Evolutionary conservation across 805 yeast genomes (phyloP).

Genomic region (Candida krabiensis): DNA sequence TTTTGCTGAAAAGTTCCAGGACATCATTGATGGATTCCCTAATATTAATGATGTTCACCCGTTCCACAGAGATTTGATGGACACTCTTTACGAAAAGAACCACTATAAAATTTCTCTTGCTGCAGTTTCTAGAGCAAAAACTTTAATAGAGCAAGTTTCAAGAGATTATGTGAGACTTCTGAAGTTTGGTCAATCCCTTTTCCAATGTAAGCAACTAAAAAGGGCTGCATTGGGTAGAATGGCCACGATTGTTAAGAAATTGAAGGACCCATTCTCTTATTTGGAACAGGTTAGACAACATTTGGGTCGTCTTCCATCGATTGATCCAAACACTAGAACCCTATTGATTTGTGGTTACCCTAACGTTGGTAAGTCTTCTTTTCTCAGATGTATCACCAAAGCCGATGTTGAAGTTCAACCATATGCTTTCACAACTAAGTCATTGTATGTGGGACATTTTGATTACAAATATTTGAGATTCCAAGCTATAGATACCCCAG

Average conservation of each 20-base stretch:
- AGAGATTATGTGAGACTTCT: conserved; percentile 92
- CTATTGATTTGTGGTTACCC: conserved; percentile 98
- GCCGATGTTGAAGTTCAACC: conserved; percentile 99
- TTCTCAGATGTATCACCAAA: conserved; percentile 87
- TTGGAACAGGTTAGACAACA: conserved; percentile 99
- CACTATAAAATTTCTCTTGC: conserved; percentile 97
- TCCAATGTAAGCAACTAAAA: conserved; percentile 98
- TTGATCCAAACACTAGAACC: conserved; percentile 98
- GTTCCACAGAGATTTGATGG: conserved; percentile 97
- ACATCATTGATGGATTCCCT: conserved; percentile 85
- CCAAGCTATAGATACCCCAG: conserved; percentile 99
- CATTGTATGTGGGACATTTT: conserved; percentile 96
- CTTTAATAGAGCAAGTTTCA: conserved; percentile 91
- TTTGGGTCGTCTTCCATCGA: conserved; percentile 95
- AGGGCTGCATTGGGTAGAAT: conserved; percentile 99
- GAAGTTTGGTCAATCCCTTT: conserved; percentile 95
- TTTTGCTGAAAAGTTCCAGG: conserved; percentile 87
- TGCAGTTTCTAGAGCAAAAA: conserved; percentile 89
- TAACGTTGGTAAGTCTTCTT: conserved; percentile 97
- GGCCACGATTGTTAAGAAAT: conserved; percentile 96
- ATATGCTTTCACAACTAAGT: conserved; percentile 97
- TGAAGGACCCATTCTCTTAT: conserved; percentile 90
- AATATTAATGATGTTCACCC: conserved; percentile 97
- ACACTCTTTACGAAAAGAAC: conserved; percentile 95
- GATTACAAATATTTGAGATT: conserved; percentile 96